Evolutionary conservation across 305 asterid genomes (phyloP).

Genomic region (Caryopteris hybrid): DNA sequence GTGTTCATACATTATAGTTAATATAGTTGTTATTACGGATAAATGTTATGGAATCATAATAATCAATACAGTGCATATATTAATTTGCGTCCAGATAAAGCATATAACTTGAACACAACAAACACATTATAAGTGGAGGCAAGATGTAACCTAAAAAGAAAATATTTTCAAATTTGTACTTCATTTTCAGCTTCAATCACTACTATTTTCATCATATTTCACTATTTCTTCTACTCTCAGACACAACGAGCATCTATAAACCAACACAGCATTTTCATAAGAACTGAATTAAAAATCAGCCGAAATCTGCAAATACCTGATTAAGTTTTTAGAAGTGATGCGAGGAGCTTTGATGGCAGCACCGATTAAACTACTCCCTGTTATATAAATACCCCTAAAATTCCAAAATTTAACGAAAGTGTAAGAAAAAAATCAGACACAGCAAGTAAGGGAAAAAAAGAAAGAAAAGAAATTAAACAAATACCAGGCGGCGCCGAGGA

Average conservation of each 20-base stretch:
- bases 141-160: neutral
- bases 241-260: neutral
- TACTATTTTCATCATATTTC: neutral
- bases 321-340: conserved; percentile 86
- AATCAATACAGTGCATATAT: neutral
- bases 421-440: neutral
- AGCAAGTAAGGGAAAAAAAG: too few relatives aligned
- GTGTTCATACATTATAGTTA: neutral
- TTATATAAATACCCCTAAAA: conserved; percentile 82
- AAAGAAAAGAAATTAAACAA: neutral
- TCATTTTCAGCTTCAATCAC: neutral
- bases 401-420: neutral
- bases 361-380: conserved; percentile 95
- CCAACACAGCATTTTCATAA: too few relatives aligned
- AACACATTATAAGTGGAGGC: neutral
- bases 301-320: conserved; percentile 45
- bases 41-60: neutral
- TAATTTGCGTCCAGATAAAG: neutral
- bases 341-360: conserved; percentile 98
- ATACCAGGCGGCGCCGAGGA: conserved; percentile 95
- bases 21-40: neutral
- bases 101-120: neutral
- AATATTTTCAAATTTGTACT: neutral
- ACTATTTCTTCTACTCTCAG: neutral
- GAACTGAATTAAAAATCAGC: neutral